Evolutionary conservation across 2,329 filamentous ascomycete species (phyloP).

Genomic region (Emericellopsis atlantica): DNA sequence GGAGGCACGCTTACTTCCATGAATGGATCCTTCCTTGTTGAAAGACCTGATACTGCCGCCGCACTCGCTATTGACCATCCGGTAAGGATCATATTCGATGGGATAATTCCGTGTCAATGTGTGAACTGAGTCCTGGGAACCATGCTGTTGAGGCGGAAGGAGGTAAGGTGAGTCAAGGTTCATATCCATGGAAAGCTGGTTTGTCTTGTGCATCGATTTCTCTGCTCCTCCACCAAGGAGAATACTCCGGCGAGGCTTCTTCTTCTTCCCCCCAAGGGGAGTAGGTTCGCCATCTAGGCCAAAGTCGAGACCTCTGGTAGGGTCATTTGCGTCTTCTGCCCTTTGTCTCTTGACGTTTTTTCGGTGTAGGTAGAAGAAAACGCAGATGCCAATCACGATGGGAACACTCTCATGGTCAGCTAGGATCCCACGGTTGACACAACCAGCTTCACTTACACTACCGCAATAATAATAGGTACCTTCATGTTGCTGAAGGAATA

Average conservation of each 20-base stretch:
- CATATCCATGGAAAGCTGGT: slow-evolving; percentile 59
- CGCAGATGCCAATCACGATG: slow-evolving; percentile 48
- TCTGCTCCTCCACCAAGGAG: slow-evolving; percentile 32
- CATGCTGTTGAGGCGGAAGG: slow-evolving; percentile 69
- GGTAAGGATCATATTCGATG: slow-evolving; percentile 75
- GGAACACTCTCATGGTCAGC: slow-evolving; percentile 51
- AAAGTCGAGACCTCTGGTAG: slow-evolving; percentile 86
- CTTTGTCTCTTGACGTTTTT: slow-evolving; percentile 60
- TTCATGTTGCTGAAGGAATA: slow-evolving; percentile 40
- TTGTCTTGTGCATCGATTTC: slow-evolving; percentile 32
- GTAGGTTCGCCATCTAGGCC: slow-evolving; percentile 50
- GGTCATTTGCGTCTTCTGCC: slow-evolving; percentile 72
- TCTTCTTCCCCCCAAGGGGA: slow-evolving; percentile 17
- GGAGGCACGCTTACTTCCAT: slow-evolving; percentile 16
- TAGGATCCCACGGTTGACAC: not conserved
- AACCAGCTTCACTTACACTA: slow-evolving; percentile 44
- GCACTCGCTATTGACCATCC: slow-evolving; percentile 42
- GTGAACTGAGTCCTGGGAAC: slow-evolving; percentile 75
- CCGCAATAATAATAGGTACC: slow-evolving; percentile 54
- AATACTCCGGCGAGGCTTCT: slow-evolving; percentile 17
- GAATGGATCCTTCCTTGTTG: slow-evolving; percentile 21
- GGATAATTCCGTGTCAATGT: slow-evolving; percentile 68
- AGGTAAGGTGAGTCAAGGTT: slow-evolving; percentile 77
- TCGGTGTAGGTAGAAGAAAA: slow-evolving; percentile 68
- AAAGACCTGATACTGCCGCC: slow-evolving; percentile 42